A percentile compares a stretch with the other conserved stretches of the same genome.
Evolutionary conservation across 257 asterid genomes (phyloP).

Genomic region (Nicotiana tomentosiformis): DNA sequence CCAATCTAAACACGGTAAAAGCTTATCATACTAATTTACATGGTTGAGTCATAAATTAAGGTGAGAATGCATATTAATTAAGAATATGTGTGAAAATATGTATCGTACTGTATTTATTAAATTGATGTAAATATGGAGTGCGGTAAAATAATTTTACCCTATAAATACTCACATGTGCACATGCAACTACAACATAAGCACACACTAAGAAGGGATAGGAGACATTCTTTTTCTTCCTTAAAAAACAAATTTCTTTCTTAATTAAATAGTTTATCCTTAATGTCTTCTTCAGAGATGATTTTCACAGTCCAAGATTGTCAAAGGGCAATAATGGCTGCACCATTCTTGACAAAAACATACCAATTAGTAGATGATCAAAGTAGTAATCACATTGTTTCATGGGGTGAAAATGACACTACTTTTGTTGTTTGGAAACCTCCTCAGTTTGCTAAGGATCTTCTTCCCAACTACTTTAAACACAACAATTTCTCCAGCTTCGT

Average conservation of each 20-base stretch:
- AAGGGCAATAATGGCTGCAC: constrained; percentile 5
- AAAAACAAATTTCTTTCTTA: too few species aligned
- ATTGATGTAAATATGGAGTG: too few species aligned
- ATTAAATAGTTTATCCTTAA: too few species aligned
- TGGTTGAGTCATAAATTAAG: too few species aligned
- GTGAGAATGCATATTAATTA: too few species aligned
- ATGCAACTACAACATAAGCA: not conserved
- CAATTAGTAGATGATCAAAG: constrained; percentile 14
- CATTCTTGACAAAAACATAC: constrained; percentile 16
- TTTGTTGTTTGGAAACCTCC: constrained; percentile 16
- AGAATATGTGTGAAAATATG: too few species aligned
- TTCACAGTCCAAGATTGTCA: not conserved
- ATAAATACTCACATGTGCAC: not conserved
- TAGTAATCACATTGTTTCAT: constrained; percentile 16
- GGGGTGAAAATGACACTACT: constrained; percentile 14
- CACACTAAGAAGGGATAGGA: not conserved
- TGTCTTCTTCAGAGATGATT: not conserved
- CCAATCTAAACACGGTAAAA: too few species aligned
- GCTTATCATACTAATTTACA: too few species aligned
- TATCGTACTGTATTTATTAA: too few species aligned
- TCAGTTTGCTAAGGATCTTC: constrained; percentile 14
- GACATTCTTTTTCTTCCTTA: not conserved
- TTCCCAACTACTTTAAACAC: constrained; percentile 19
- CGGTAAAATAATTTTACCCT: too few species aligned
- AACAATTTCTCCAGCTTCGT: constrained; percentile 14